Conservation (phyloP, 2,329 filamentous ascomycete genomes). For the Arthrobotrys sinensis region DNA sequence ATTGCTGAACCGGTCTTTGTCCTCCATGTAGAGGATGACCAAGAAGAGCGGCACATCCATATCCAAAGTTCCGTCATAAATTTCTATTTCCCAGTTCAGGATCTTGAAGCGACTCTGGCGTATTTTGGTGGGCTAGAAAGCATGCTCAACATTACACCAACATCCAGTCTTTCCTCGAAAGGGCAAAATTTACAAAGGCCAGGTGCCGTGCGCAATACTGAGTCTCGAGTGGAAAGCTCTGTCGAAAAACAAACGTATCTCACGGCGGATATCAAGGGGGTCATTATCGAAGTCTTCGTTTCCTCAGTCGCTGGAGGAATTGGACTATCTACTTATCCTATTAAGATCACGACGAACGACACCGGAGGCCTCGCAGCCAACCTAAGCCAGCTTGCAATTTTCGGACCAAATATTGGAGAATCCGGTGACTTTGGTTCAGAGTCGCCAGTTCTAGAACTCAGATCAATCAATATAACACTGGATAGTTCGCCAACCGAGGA, state of each 20-base stretch:
- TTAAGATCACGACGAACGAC: slow-evolving; percentile 75
- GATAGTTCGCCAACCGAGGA: slow-evolving; percentile 79
- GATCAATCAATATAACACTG: slow-evolving; percentile 80
- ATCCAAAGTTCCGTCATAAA: slow-evolving; percentile 83
- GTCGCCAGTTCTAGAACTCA: slow-evolving; percentile 76
- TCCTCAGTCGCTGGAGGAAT: slow-evolving; percentile 81
- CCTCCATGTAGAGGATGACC: slow-evolving; percentile 70
- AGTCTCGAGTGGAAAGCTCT: slow-evolving; percentile 67
- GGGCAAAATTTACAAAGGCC: slow-evolving; percentile 69
- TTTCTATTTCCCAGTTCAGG: slow-evolving; percentile 82
- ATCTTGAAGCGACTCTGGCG: slow-evolving; percentile 86
- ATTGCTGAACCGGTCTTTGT: slow-evolving; percentile 14
- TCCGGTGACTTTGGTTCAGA: slow-evolving; percentile 72
- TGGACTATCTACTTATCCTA: slow-evolving; percentile 84
- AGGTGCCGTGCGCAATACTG: slow-evolving; percentile 69
- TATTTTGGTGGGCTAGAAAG: slow-evolving; percentile 94
- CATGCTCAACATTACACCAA: slow-evolving; percentile 77
- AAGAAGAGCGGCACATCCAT: slow-evolving; percentile 72
- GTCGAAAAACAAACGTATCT: slow-evolving; percentile 77
- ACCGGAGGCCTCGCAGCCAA: slow-evolving; percentile 80
- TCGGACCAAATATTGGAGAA: slow-evolving; percentile 73
- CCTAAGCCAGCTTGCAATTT: slow-evolving; percentile 81
- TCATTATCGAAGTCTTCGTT: slow-evolving; percentile 82
- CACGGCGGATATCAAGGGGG: slow-evolving; percentile 77
- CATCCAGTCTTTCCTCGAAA: slow-evolving; percentile 64